Base-by-base conservation (phyloP, 345 rosid species). In the Citrus glauca region DNA sequence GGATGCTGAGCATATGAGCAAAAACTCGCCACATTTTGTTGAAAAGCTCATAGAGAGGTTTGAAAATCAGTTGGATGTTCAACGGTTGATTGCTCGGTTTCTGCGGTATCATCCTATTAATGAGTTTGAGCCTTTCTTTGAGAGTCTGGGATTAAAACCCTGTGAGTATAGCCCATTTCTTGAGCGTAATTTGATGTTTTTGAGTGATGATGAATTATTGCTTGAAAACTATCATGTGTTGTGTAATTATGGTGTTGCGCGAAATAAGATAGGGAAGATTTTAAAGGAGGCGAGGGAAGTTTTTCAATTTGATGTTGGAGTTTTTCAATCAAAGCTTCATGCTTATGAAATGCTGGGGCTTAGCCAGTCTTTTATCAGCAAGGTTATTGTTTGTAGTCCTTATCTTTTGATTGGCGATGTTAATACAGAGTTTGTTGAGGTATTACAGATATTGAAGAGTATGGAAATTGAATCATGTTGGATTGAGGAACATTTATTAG, bases 51-150 rank as follows among this genome's bases (percentile, higher is more conserved):
- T 93, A 59, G 35, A 84, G 40, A 93, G 83, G 68, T 79, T 88
- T 27, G 78, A 80, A 63, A 59, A 42, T 64, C 83, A 74, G 64
- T 82, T 55, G 33, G 90, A 90, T 84, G 68, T 85, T 48, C 79
- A 84, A 14, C 42, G 38, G 11, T 81, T 89, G 0, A 57, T 91
- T 30, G n/a, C 86, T 3, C 90, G 91, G 81, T 90, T 81, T 81
- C 62, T 95, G 63, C 87, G 89, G 50, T 93, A 88, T 77, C 89
- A 90, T 71, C 97, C 98, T 55, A 89, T 95, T 76, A 95, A 93
- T 73, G 99, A 95, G 83, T 93, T 91, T 42, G 97, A 95, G 81
- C 95, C 93, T 19, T 95, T 92, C 85, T 89, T 89, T 66, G 96
- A 95, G 91, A 93, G 97, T 69, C 50, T 87, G 64, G 98, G 98